Percentiles rank a stretch among this genome's conserved stretches.
Evolutionary conservation across 2,329 filamentous ascomycete genomes (phyloP).

Genomic region (Fusarium continuum): DNA sequence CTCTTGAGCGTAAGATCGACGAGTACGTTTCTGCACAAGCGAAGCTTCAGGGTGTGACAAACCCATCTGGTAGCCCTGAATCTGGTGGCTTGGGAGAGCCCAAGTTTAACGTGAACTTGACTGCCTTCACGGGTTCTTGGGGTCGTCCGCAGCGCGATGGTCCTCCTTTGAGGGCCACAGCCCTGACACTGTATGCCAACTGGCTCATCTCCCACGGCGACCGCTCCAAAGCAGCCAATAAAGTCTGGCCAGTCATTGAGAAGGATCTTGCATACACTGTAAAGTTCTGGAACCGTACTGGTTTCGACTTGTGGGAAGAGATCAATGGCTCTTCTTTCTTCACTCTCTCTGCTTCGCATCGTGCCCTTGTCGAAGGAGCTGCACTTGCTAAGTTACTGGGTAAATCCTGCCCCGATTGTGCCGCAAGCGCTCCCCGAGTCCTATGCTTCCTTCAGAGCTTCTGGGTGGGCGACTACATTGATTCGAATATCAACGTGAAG

Average conservation of each 20-base stretch:
- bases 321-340: conserved; percentile 81
- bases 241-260: conserved; percentile 74
- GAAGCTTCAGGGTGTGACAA: conserved; percentile 69
- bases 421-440: conserved; percentile 70
- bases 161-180: conserved; percentile 77
- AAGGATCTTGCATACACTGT: conserved; percentile 78
- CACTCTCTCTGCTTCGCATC: conserved; percentile 72
- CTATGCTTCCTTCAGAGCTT: conserved; percentile 77
- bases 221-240: conserved; percentile 59
- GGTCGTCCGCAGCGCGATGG: conserved; percentile 80
- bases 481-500: conserved; percentile 72
- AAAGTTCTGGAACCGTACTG: conserved; percentile 71
- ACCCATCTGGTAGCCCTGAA: conserved; percentile 69
- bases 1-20: conserved; percentile 67
- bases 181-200: conserved; percentile 74
- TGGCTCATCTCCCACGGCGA: conserved; percentile 73
- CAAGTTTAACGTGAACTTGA: conserved; percentile 73
- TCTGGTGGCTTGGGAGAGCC: conserved; percentile 71
- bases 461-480: conserved; percentile 70
- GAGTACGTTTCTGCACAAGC: conserved; percentile 75
- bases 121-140: conserved; percentile 73
- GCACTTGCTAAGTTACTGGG: conserved; percentile 71
- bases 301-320: conserved; percentile 84
- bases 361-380: conserved; percentile 69
- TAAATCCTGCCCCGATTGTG: conserved; percentile 66